Base-by-base conservation (phyloP, 495 filamentous ascomycete genomes). In the Staphylotrichum tortipilum region DNA sequence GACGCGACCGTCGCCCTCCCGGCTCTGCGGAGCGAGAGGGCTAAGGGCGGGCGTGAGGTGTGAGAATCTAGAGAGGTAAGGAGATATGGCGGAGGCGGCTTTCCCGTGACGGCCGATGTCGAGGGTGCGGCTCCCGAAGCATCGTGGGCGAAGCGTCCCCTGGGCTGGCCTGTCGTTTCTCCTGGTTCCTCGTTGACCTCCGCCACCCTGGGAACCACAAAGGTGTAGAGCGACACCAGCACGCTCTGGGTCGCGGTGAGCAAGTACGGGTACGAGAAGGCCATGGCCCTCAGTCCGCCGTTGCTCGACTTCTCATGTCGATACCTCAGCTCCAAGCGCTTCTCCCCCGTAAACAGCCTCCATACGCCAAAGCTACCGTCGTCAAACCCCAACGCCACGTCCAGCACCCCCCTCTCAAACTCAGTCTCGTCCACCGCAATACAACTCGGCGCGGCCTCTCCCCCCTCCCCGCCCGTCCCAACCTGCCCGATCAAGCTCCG, bases 31-130 rank as follows among this genome's bases (percentile, higher is more conserved):
- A 98, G 74, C 5, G 87, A 88, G 18, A 95, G 70, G 12, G 88
- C 84, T 47, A 91, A 68, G 0, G 91, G 90, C 4, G 86, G 78
- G 57, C 86, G 79, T 2, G 83, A 82, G 12, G 84, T 91, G 57
- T 88, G 81, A 9, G 91, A 94, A 62, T 79, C 80, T 22, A 97
- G 72, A 3, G 89, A 94, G 14, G 84, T 81, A 30, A 98, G 72
- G 19, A 95, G 70, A 47, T 72, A 83, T 18, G 78, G 68, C 45
- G 66, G 39, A 9, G 43, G 42, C 3, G 63, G 52, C 5, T 31
- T 29, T 2, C 6, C 39, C 7, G 17, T n/a, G 3, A 9, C 26
- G 10, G 2, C 26, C 26, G 26, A 28, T 5, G 6, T 28, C 26
- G 10, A 5, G 26, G 26, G 10, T 5, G 26, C 26, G 6, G 26